These are phyloP conservation scores for Murraya koenigii DNA, from an alignment of 345 rosid genomes.

Conservation along the genomic window DNA sequence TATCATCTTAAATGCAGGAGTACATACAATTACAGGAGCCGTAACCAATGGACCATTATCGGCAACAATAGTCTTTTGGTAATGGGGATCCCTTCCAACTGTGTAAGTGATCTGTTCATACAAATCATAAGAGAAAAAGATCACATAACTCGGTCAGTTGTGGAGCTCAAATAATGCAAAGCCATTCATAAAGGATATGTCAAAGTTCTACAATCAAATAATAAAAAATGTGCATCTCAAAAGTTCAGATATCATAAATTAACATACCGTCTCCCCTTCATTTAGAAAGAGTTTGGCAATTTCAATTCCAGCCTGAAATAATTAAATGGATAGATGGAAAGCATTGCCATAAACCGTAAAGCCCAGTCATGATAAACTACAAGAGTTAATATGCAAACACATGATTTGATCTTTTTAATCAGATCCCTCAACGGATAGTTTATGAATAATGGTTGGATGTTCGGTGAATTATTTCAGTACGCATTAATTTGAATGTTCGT, in stretches of 20 bases:
- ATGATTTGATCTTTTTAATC: not conserved
- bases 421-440: not conserved
- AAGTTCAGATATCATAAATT: conserved; percentile 6
- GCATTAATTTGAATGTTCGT: not conserved
- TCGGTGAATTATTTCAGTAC: not conserved
- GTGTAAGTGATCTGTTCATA: conserved; percentile 71
- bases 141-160: not conserved
- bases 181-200: not conserved
- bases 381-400: not conserved
- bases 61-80: conserved; percentile 59
- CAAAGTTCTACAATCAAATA: not conserved
- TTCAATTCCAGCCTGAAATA: conserved; percentile 93
- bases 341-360: not conserved
- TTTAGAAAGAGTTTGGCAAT: conserved; percentile 86
- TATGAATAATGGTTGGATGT: not conserved
- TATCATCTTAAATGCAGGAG: conserved; percentile 17
- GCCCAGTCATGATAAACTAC: not conserved
- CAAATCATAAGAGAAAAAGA: conserved; percentile 17
- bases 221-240: not conserved
- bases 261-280: conserved; percentile 77
- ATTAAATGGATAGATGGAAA: conserved; percentile 14
- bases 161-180: conserved; percentile 8
- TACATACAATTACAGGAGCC: conserved; percentile 76
- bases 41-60: conserved; percentile 59
- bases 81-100: conserved; percentile 75